Evolutionary conservation across 805 yeast genomes (phyloP), one percentile per base, ranked within the genome.

Genomic region (Soucietia sequanensis): DNA sequence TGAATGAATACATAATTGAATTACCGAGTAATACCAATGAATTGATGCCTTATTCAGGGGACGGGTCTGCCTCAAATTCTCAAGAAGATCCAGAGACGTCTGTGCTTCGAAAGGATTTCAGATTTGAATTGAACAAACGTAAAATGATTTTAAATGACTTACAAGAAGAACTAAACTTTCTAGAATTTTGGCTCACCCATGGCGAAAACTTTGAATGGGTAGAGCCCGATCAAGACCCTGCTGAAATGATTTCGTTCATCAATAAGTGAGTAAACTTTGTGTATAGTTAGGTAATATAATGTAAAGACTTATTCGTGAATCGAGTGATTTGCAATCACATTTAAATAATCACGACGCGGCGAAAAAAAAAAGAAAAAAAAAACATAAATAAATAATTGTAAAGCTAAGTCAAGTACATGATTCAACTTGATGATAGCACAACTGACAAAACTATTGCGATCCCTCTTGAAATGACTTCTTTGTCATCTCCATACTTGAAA

Each of bases 141-240:
- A 51, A 56, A 30, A 60, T 70, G 54, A 62, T 56, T 4, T 56
- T 69, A 10, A 66, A 65, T 24, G 60, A 60, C 23, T 39, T 63
- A 16, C 56, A 54, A 3, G 65, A 65, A 35, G 73, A 67, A 36
- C 36, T 53, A 16, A 46, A 54, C 32, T 62, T 63, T 34, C 37
- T 66, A 22, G 68, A 65, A 24, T 66, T 53, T 30, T 67, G 70
- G 69, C 30, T 50, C 12, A 54, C 53, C 27, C 60, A 59, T 15
- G 69, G 68, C 17, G 68, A 60, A 14, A 46, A 45, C 27, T 68
- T 57, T 34, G 59, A 49, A 28, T 68, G 73, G 73, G 69, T 60
- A 3, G 73, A 68, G 37, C 72, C 73, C 4, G 73, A 68, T 37
- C 73, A 68, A 43, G 73, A 68, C 39, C 73, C 73, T 4, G 70